A percentile compares a stretch with the other conserved stretches of the same genome.
phyloP scores from a whole-genome alignment of 352 stramenopile genomes.

The Phytopythium delawarense region DNA sequence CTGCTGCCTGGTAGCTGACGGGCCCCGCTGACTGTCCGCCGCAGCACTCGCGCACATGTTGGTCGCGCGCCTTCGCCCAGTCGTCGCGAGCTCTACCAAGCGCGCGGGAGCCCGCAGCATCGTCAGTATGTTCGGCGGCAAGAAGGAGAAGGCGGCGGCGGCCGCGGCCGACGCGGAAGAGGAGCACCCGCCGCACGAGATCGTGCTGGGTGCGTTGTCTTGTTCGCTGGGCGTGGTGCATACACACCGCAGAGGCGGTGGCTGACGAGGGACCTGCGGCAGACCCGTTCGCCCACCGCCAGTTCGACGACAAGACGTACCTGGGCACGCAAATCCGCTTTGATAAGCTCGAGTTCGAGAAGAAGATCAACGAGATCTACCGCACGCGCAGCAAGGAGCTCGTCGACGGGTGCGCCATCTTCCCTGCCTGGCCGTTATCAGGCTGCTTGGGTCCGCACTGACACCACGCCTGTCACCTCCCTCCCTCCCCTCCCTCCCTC shows the following conservation, averaged over 20 bases:
- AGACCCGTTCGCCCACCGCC: constrained; percentile 81
- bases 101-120: constrained; percentile 25
- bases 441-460: constrained; percentile 2
- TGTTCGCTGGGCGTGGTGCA: neutral
- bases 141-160: constrained; percentile 30
- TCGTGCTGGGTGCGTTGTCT: constrained; percentile 44
- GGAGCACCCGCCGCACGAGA: constrained; percentile 24
- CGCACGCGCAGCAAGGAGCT: constrained; percentile 51
- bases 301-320: constrained; percentile 84
- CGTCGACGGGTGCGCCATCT: constrained; percentile 49
- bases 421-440: neutral
- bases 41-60: constrained; percentile 27
- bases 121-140: constrained; percentile 35
- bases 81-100: constrained; percentile 12
- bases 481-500: neutral
- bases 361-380: constrained; percentile 84
- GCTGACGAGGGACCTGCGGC: neutral
- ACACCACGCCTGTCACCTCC: neutral
- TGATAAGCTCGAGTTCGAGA: constrained; percentile 72
- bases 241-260: no score
- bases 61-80: constrained; percentile 33
- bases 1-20: neutral
- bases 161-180: constrained; percentile 21
- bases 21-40: neutral
- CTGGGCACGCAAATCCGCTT: constrained; percentile 64